Conservation (phyloP, 257 asterid genomes). For the Ballota nigra region DNA sequence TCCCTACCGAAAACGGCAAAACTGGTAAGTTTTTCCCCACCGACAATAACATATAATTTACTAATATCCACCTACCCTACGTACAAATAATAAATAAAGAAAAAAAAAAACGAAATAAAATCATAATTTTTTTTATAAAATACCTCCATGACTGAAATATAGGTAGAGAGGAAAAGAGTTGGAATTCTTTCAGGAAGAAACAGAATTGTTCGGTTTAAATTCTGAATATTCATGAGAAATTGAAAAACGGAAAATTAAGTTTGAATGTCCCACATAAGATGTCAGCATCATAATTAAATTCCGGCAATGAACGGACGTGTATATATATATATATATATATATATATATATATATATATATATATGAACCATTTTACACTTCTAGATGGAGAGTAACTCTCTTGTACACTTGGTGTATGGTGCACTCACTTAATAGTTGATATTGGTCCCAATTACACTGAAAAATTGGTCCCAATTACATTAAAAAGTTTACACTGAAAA, state of each 20-base stretch:
- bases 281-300: slow-evolving; percentile 7
- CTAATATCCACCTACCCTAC: slow-evolving; percentile 7
- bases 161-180: neutral
- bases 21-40: neutral
- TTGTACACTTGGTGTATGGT: too few relatives aligned
- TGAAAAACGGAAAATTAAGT: neutral
- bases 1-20: slow-evolving; percentile 22
- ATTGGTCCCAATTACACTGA: too few relatives aligned
- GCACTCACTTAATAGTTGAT: too few relatives aligned
- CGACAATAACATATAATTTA: neutral
- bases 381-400: too few relatives aligned
- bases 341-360: too few relatives aligned
- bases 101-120: too few relatives aligned
- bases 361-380: too few relatives aligned
- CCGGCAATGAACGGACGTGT: too few relatives aligned
- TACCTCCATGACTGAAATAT: neutral
- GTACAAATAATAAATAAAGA: neutral
- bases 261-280: neutral
- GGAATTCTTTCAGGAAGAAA: neutral
- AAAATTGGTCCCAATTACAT: too few relatives aligned
- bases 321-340: too few relatives aligned
- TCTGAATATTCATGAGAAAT: neutral
- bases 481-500: too few relatives aligned
- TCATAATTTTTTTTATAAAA: neutral
- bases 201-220: neutral